Evolutionary conservation across 2,329 filamentous ascomycete genomes (phyloP), one percentile per base, ranked within the genome.

Genomic region (Trichoderma sp.): DNA sequence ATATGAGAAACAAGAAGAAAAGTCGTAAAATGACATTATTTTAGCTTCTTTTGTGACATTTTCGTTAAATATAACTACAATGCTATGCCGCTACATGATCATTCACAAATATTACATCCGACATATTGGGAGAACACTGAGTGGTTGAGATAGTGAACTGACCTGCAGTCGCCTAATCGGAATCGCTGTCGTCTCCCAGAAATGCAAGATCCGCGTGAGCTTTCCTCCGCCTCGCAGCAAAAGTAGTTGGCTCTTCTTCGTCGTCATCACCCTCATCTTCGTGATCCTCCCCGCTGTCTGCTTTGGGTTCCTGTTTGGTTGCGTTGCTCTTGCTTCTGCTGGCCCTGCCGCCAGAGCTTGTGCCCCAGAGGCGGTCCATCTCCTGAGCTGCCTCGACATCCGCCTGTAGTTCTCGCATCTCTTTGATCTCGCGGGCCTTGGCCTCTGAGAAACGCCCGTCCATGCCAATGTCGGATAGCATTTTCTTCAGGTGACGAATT

Each of bases 401-500:
- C 0, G 90, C 92, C 75, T 88, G 85, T 43, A 99, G 84, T 80
- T 99, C 95, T 65, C 95, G 86, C 75, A 87, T 85, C 80, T 97
- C 95, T 77, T 93, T 96, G 77, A 98, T 97, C 79, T 93, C 89
- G 28, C 86, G 88, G 0, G 95, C 95, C 75, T 91, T 95, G 52
- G 93, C 90, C 74, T 91, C 87, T 0, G 93, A 97, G 79, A 93
- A 97, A 18, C 95, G 89, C 0, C 94, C 95, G 1, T 89, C 89
- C 92, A 98, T 97, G 39, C 95, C 96, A 5, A 89, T 84, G 34
- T 97, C 93, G 39, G 85, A 85, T 30, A 99, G 85, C 90, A 96
- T 91, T 13, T 82, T 82, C 76, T 89, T 92, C 8, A 99, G 84
- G 77, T 97, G 93, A 64, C 85, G 85, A 71, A 97, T 92, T 83